Percentiles rank a stretch among this genome's conserved stretches.
Conservation (phyloP, 2,329 filamentous ascomycete species). For the Incumbomyces lentus region DNA sequence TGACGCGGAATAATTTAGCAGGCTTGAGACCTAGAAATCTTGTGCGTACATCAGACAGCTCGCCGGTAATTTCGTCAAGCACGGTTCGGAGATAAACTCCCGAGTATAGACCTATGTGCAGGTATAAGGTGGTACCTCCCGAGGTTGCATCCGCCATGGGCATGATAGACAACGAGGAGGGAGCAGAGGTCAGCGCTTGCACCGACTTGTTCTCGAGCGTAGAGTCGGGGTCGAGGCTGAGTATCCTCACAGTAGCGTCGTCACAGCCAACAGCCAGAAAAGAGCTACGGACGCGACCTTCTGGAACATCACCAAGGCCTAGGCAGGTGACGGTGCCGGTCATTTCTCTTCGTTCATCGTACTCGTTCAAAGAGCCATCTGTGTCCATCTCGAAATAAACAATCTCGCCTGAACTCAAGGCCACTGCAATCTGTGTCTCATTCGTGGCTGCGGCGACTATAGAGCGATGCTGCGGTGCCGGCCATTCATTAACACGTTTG, state of each 20-base stretch:
- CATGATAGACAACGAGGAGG: constrained; percentile 82
- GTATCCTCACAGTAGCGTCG: constrained; percentile 86
- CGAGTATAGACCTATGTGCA: constrained; percentile 91
- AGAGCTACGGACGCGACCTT: constrained; percentile 77
- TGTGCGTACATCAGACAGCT: constrained; percentile 86
- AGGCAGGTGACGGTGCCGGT: constrained; percentile 88
- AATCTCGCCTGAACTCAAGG: constrained; percentile 89
- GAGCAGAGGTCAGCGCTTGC: constrained; percentile 81
- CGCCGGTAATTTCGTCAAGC: constrained; percentile 87
- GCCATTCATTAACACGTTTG: constrained; percentile 80
- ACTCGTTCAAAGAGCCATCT: constrained; percentile 83
- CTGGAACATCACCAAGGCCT: constrained; percentile 85
- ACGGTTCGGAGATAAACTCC: constrained; percentile 94
- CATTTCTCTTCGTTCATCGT: constrained; percentile 91
- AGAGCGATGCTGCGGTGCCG: constrained; percentile 81
- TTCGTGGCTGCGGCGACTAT: constrained; percentile 94
- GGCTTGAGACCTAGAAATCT: constrained; percentile 88
- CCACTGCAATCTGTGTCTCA: constrained; percentile 82
- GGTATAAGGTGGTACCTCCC: constrained; percentile 76
- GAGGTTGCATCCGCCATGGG: constrained; percentile 90
- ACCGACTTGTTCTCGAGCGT: constrained; percentile 90
- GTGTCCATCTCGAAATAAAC: constrained; percentile 97
- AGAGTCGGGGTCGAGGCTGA: constrained; percentile 80
- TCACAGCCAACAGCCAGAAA: constrained; percentile 95
- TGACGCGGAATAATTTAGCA: constrained; percentile 84